Evolutionary conservation across 179 eudicot genomes (phyloP), one percentile per base, ranked within the genome.

Genomic region (Beta lomatogona): DNA sequence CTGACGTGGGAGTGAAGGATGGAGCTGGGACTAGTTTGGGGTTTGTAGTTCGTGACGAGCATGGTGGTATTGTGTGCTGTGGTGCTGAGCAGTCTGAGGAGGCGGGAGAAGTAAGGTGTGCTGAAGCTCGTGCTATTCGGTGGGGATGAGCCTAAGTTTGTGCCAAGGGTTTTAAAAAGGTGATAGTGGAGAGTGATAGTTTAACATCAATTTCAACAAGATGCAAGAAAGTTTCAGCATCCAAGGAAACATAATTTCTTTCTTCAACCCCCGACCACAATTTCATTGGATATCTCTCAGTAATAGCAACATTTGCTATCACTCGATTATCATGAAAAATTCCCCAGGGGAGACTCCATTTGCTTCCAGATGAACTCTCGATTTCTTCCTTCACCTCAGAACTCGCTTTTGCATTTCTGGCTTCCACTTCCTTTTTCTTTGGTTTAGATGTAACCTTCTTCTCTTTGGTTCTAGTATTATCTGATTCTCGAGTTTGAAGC

Each of bases 241-340:
- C 60, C 28, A 61, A 12, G 15, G 6, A 21, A 10, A 41, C 59
- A 9, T 28, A 28, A 28, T 28, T 1, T 61, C 16, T 52, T 21
- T n/a, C 69, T 63, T 84, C 74, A 88, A 74, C 88, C 83, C 21
- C 85, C 88, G 61, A 88, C 90, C 88, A 85, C 72, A n/a, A 85
- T 85, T 79, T 88, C 85, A 80, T 71, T 69, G 2, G 78, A 70
- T 71, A 83, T 80, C 83, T 60, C 83, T 81, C 80, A 3, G 83
- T 73, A 36, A 68, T 82, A 19, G 84, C 50, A 77, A 66, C 36
- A 70, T 65, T 64, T 52, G 31, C 86, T 22, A 83, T 80, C 65
- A 73, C 48, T 64, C 84, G 90, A 77, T 72, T 59, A 4, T 82
- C 80, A 72, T 83, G 83, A 15, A 77, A 76, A 28, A 75, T 58